Evolutionary conservation across 306 rosid species (phyloP).

Genomic region (Crataegus laevigata): DNA sequence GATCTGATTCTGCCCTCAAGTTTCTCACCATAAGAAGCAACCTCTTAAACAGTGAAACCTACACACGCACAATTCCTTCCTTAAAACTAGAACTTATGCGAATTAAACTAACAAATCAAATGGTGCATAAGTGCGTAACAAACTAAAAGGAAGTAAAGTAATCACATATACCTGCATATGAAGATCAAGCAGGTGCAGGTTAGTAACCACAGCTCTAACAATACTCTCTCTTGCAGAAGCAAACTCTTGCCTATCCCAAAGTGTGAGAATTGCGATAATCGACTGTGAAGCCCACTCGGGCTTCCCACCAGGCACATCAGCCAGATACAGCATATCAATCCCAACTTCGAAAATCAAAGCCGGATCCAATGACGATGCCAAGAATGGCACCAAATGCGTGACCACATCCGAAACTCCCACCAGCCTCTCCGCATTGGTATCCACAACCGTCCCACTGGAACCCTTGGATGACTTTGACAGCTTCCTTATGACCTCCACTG

Average conservation of each 20-base stretch:
- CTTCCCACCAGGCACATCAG: slow-evolving; percentile 99
- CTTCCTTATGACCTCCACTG: slow-evolving; percentile 70
- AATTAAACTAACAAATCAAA: neutral
- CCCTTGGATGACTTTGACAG: slow-evolving; percentile 60
- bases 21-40: slow-evolving; percentile 92
- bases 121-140: neutral
- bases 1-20: slow-evolving; percentile 97
- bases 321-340: slow-evolving; percentile 87
- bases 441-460: slow-evolving; percentile 27
- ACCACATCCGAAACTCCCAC: slow-evolving; percentile 94
- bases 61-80: neutral
- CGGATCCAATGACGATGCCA: slow-evolving; percentile 89
- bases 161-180: slow-evolving; percentile 76
- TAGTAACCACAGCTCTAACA: slow-evolving; percentile 94
- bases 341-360: slow-evolving; percentile 92
- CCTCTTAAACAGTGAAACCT: slow-evolving; percentile 95
- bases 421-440: slow-evolving; percentile 67
- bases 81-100: neutral
- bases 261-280: slow-evolving; percentile 79
- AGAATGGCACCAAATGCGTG: slow-evolving; percentile 84
- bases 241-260: slow-evolving; percentile 96
- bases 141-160: neutral
- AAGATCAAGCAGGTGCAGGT: slow-evolving; percentile 93
- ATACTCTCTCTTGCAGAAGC: slow-evolving; percentile 92
- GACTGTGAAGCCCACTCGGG: slow-evolving; percentile 99